phyloP scores from a whole-genome alignment of 805 yeast species.

The Kodamaea hsintzibuensis region DNA sequence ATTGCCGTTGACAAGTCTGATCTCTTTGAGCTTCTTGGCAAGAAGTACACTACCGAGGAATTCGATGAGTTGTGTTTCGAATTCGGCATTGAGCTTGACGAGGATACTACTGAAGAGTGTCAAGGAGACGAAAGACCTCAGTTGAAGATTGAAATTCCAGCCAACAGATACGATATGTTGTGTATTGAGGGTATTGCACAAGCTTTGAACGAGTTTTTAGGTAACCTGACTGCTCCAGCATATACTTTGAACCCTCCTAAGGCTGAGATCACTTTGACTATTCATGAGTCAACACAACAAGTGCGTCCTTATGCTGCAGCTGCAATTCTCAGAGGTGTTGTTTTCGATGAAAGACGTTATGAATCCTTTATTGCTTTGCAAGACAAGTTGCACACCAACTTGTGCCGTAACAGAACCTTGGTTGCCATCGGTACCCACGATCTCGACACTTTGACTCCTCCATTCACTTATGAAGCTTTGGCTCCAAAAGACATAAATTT shows the following conservation, averaged over 20 bases:
- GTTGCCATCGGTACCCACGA: conserved; percentile 99
- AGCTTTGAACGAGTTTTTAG: conserved; percentile 88
- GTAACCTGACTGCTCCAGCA: conserved; percentile 62
- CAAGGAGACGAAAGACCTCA: conserved; percentile 88
- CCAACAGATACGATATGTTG: conserved; percentile 96
- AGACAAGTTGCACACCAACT: conserved; percentile 91
- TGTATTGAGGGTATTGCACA: conserved; percentile 98
- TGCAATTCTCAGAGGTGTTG: conserved; percentile 85
- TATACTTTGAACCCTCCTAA: conserved; percentile 62
- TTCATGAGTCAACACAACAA: conserved; percentile 69
- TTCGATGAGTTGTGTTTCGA: conserved; percentile 97
- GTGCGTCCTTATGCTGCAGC: conserved; percentile 94
- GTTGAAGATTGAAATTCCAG: conserved; percentile 94
- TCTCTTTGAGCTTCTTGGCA: conserved; percentile 74
- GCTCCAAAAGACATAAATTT: conserved; percentile 76
- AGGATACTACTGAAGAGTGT: conserved; percentile 86
- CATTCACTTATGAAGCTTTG: conserved; percentile 85
- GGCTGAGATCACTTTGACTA: conserved; percentile 64
- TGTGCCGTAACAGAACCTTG: conserved; percentile 95
- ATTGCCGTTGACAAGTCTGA: conserved; percentile 93
- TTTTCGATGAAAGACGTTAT: conserved; percentile 80
- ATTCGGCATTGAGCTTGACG: conserved; percentile 96
- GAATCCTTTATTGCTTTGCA: conserved; percentile 94
- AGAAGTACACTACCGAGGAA: conserved; percentile 70
- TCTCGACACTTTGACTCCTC: conserved; percentile 73